A percentile compares a stretch with the other conserved stretches of the same genome.
Conservation (phyloP, 768 basidiomycete species). For the Leccinellum albellum region DNA sequence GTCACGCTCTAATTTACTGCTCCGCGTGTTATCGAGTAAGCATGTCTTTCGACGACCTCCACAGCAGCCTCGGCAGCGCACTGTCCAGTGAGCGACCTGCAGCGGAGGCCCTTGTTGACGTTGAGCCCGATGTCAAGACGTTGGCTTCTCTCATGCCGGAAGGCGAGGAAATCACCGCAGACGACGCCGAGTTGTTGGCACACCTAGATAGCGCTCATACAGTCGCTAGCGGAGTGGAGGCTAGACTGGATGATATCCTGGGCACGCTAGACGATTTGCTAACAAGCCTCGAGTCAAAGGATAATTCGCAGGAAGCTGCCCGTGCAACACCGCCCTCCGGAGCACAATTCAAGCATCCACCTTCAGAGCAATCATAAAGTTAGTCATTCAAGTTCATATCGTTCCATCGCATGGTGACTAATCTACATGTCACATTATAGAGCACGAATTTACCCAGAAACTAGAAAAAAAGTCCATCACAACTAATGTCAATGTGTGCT, state of each 20-base stretch:
- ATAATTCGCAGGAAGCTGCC: not conserved
- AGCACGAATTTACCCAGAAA: conserved; percentile 15
- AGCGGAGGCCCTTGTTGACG: conserved; percentile 2
- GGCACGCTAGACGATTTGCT: conserved; percentile 55
- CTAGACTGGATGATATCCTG: conserved; percentile 58
- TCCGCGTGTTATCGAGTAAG: conserved; percentile 20
- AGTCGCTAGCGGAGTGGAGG: conserved; percentile 60
- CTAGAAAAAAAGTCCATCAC: conserved; percentile 4
- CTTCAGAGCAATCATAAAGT: conserved; percentile 13
- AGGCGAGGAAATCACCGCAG: conserved; percentile 20
- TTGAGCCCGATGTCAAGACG: conserved; percentile 38
- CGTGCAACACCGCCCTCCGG: not conserved
- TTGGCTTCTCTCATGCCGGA: conserved; percentile 32
- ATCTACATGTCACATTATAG: conserved; percentile 4
- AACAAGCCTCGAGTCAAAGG: conserved; percentile 36
- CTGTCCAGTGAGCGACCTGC: conserved; percentile 6
- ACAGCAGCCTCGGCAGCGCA: conserved; percentile 2
- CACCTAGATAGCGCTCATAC: conserved; percentile 55
- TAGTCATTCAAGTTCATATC: conserved; percentile 1
- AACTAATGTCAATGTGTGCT: conserved; percentile 7
- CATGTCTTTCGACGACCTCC: conserved; percentile 29
- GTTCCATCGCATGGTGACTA: not conserved
- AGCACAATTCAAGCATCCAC: not conserved
- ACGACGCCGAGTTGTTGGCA: conserved; percentile 50
- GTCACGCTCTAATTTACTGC: conserved; percentile 1